Conservation (phyloP, 768 basidiomycete genomes). For the Leccinellum rugosiceps region DNA sequence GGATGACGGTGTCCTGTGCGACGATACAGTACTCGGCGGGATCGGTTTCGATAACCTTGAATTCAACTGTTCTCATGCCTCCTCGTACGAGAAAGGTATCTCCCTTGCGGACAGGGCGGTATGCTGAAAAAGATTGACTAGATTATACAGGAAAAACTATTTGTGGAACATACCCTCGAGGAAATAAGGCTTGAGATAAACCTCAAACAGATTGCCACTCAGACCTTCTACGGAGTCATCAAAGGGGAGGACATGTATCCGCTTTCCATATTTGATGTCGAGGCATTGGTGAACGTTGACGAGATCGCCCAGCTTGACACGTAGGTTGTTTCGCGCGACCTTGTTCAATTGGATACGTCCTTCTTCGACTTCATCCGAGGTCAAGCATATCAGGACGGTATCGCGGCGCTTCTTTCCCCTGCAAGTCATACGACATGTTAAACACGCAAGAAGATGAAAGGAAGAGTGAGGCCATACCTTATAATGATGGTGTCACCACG, state of each 20-base stretch:
- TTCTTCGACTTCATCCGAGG: conserved; percentile 95
- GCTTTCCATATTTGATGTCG: conserved; percentile 99
- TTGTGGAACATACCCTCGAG: conserved; percentile 64
- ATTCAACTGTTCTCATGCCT: conserved; percentile 97
- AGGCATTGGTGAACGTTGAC: conserved; percentile 94
- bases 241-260: conserved; percentile 94
- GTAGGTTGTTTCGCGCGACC: conserved; percentile 98
- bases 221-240: conserved; percentile 98
- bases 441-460: background rate
- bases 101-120: conserved; percentile 93
- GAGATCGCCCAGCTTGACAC: conserved; percentile 95
- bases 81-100: conserved; percentile 99
- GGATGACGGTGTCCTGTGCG: conserved; percentile 97
- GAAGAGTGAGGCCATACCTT: conserved; percentile 48
- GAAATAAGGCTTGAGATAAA: conserved; percentile 99
- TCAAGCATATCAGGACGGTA: conserved; percentile 95
- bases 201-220: conserved; percentile 97
- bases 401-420: conserved; percentile 98
- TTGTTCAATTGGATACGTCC: conserved; percentile 99
- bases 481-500: conserved; percentile 96
- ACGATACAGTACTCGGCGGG: conserved; percentile 98
- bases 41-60: conserved; percentile 98
- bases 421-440: conserved; percentile 1
- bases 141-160: background rate
- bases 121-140: conserved; percentile 46